Percentiles rank a stretch among this genome's conserved stretches.
Evolutionary conservation across 169 alveolate species (phyloP).

Genomic region (Besnoitia besnoiti): DNA sequence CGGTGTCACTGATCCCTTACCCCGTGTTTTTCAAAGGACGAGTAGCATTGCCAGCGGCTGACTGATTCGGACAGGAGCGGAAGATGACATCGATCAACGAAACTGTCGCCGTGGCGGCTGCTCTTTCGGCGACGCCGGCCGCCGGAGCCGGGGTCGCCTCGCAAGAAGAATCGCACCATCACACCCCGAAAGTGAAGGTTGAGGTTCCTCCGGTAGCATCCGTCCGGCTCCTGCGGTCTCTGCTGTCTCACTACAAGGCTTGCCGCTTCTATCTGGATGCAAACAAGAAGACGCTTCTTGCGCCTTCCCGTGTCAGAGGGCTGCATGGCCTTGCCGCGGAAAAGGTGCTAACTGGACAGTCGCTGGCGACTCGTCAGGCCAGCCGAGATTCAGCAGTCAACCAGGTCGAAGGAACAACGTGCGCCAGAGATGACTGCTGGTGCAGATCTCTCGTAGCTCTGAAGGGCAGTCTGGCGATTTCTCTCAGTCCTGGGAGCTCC

Average conservation of each 20-base stretch:
- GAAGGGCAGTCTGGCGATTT: slow-evolving; percentile 13
- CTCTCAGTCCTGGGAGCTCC: not conserved
- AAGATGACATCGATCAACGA: too few species aligned
- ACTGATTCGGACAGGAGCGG: too few species aligned
- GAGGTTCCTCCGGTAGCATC: not conserved
- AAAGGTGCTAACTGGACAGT: not conserved
- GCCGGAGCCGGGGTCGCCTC: too few species aligned
- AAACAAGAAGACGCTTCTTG: not conserved
- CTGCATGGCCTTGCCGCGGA: not conserved
- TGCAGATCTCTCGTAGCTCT: not conserved
- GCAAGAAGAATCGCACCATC: too few species aligned
- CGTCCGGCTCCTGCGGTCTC: not conserved
- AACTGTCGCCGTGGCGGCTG: too few species aligned
- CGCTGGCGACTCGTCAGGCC: too few species aligned
- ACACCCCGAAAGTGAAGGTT: too few species aligned
- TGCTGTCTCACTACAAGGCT: not conserved
- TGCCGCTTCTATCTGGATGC: not conserved
- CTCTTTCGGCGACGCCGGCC: too few species aligned
- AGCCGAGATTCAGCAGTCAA: not conserved
- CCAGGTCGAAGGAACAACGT: too few species aligned
- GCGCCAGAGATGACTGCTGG: slow-evolving; percentile 3
- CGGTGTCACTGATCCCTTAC: too few species aligned
- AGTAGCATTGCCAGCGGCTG: too few species aligned
- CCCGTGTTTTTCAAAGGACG: too few species aligned
- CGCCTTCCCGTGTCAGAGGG: not conserved